Conservation (phyloP, 2,329 filamentous ascomycete species). For the Teratosphaeria viscida region DNA sequence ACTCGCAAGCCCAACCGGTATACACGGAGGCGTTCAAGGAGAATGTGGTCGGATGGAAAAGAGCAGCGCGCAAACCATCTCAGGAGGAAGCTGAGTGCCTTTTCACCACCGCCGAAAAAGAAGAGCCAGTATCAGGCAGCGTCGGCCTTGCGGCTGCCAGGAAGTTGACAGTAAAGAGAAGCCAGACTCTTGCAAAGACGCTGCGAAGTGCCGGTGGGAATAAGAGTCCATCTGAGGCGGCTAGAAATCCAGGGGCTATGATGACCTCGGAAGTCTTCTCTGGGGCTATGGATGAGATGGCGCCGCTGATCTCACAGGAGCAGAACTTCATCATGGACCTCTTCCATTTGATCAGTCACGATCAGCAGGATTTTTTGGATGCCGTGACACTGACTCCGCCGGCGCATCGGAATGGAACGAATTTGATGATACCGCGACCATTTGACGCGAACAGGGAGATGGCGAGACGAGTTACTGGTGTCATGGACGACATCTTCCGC, state of each 20-base stretch:
- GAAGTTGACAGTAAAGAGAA: constrained; percentile 88
- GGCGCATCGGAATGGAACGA: constrained; percentile 57
- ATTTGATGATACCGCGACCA: constrained; percentile 61
- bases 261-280: constrained; percentile 74
- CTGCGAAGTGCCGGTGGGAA: constrained; percentile 54
- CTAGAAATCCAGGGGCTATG: constrained; percentile 18
- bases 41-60: constrained; percentile 62
- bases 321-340: constrained; percentile 97
- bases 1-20: constrained; percentile 61
- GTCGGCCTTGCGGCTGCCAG: constrained; percentile 56
- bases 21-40: constrained; percentile 78
- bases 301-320: constrained; percentile 78
- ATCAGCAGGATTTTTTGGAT: constrained; percentile 74
- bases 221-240: constrained; percentile 48
- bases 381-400: constrained; percentile 57
- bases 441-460: constrained; percentile 84
- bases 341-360: constrained; percentile 84
- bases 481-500: constrained; percentile 80
- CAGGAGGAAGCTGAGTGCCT: constrained; percentile 38
- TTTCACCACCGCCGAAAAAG: constrained; percentile 86
- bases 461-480: constrained; percentile 71
- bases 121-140: constrained; percentile 40
- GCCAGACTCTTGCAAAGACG: constrained; percentile 70
- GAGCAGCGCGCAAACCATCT: constrained; percentile 18
- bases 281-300: constrained; percentile 67